Evolutionary conservation across 345 rosid genomes (phyloP).

Genomic region (Camelina laxa): DNA sequence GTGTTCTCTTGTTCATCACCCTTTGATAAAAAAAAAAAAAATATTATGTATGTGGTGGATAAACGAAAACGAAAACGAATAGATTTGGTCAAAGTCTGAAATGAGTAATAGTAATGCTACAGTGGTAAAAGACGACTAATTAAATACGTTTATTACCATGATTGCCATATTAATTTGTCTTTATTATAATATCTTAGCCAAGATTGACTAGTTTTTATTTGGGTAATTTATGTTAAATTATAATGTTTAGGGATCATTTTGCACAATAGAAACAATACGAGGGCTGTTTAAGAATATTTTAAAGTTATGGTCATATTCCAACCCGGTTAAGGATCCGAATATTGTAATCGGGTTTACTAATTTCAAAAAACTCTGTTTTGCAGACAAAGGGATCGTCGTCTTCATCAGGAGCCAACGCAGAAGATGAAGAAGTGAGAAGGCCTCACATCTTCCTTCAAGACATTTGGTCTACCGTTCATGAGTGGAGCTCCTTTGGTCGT

Average conservation of each 20-base stretch:
- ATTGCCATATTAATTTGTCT: background rate
- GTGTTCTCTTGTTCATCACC: background rate
- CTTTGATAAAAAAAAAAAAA: background rate
- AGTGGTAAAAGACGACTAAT: background rate
- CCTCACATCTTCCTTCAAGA: background rate
- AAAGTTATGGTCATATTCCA: background rate
- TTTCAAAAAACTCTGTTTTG: slow-evolving; percentile 3
- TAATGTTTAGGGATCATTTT: background rate
- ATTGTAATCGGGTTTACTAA: background rate
- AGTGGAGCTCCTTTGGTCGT: slow-evolving; percentile 13
- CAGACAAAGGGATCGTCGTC: slow-evolving; percentile 13
- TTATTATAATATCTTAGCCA: background rate
- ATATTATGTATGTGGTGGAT: background rate
- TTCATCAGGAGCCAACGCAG: background rate
- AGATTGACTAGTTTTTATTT: background rate
- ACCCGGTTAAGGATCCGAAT: slow-evolving; percentile 30
- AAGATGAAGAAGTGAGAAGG: background rate
- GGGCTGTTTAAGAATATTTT: background rate
- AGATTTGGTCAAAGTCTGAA: slow-evolving; percentile 6
- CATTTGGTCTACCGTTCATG: slow-evolving; percentile 16
- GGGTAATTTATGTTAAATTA: background rate
- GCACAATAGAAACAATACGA: background rate
- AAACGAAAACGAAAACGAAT: background rate
- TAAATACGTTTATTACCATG: background rate
- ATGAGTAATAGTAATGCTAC: background rate